phyloP scores from a whole-genome alignment of 768 basidiomycete species.

The Gautieria morchelliformis region DNA sequence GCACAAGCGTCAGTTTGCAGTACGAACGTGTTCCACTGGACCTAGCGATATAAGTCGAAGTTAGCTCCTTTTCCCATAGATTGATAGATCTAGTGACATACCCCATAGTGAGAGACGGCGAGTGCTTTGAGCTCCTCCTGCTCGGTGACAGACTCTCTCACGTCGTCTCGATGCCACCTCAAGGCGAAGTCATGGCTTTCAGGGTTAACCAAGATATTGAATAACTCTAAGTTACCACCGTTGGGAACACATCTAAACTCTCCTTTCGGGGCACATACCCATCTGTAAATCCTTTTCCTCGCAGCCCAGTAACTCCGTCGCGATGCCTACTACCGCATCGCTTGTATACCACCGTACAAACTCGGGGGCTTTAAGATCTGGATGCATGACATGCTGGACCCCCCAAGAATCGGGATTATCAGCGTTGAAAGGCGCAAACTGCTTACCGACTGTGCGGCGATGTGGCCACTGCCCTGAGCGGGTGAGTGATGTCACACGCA shows the following conservation, averaged over 20 bases:
- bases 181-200: conserved; percentile 54
- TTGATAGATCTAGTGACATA: conserved; percentile 17
- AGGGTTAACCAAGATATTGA: conserved; percentile 71
- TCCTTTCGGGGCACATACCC: conserved; percentile 35
- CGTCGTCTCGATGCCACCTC: conserved; percentile 75
- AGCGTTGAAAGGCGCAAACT: conserved; percentile 64
- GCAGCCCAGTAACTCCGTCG: conserved; percentile 44
- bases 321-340: conserved; percentile 33
- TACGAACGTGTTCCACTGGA: conserved; percentile 76
- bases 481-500: conserved; percentile 40
- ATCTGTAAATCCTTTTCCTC: conserved; percentile 54
- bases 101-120: conserved; percentile 53
- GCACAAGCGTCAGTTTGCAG: not conserved
- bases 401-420: conserved; percentile 66
- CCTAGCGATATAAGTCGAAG: conserved; percentile 26
- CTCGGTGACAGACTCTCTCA: conserved; percentile 43
- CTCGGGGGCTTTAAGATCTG: conserved; percentile 45
- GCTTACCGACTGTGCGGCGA: conserved; percentile 64
- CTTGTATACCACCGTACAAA: conserved; percentile 67
- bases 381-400: conserved; percentile 77
- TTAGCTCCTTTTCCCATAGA: not conserved
- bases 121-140: conserved; percentile 56
- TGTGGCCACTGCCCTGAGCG: conserved; percentile 55
- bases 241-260: not conserved
- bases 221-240: conserved; percentile 40